phyloP scores from a whole-genome alignment of 345 rosid species.

The Carallia pectinifolia region DNA sequence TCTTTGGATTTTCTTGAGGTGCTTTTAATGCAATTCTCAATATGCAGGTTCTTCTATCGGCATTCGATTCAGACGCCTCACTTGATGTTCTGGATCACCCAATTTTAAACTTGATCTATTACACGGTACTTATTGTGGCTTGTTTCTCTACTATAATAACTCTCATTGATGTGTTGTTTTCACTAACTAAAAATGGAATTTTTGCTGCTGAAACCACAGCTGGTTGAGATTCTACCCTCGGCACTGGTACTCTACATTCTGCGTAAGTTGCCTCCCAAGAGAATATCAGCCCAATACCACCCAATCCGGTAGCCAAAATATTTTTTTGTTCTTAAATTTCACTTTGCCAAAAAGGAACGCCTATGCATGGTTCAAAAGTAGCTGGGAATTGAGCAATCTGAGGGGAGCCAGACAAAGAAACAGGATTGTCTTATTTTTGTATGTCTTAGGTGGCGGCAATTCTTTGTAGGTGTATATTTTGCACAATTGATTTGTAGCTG shows the following conservation, averaged over 20 bases:
- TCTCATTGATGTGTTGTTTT: background rate
- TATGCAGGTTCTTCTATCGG: conserved; percentile 77
- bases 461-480: conserved; percentile 22
- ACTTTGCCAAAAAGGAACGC: background rate
- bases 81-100: conserved; percentile 94
- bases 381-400: conserved; percentile 11
- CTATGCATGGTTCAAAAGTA: conserved; percentile 17
- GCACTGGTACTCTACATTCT: conserved; percentile 85
- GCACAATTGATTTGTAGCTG: conserved; percentile 21
- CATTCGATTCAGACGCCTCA: conserved; percentile 66
- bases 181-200: conserved; percentile 7
- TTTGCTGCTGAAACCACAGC: conserved; percentile 42
- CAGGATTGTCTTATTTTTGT: conserved; percentile 22
- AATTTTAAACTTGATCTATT: conserved; percentile 83
- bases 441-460: conserved; percentile 26
- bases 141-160: background rate
- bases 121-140: conserved; percentile 50
- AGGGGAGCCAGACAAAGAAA: conserved; percentile 23
- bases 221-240: conserved; percentile 94
- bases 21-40: conserved; percentile 13
- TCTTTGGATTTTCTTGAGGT: background rate
- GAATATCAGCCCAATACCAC: conserved; percentile 91
- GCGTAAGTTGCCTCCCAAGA: conserved; percentile 93
- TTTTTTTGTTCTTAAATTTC: background rate
- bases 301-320: conserved; percentile 57